Conservation (phyloP, 106 monocot species). For the Dioscorea dumetorum region DNA sequence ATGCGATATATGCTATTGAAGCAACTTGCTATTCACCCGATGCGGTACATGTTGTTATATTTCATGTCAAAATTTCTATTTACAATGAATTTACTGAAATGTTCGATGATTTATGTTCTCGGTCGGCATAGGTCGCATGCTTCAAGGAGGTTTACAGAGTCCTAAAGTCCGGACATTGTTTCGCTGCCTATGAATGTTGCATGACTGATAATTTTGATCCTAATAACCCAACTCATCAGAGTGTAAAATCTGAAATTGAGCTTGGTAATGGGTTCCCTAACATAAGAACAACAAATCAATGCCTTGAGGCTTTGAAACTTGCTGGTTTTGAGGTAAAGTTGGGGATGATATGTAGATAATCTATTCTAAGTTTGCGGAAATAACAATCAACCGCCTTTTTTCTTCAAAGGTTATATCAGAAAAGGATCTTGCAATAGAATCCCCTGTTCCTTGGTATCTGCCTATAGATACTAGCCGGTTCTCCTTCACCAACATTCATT, state of each 20-base stretch:
- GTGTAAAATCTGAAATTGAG: constrained; percentile 85
- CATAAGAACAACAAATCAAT: constrained; percentile 61
- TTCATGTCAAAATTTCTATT: neutral
- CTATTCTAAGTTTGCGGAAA: neutral
- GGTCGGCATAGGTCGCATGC: constrained; percentile 58
- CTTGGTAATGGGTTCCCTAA: constrained; percentile 95
- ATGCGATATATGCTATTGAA: constrained; percentile 97
- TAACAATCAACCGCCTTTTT: neutral
- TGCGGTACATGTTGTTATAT: constrained; percentile 33
- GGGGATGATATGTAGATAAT: neutral
- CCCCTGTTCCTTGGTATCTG: constrained; percentile 84
- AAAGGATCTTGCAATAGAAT: constrained; percentile 84
- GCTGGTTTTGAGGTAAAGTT: constrained; percentile 85
- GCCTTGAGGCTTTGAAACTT: constrained; percentile 76
- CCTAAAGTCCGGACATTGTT: constrained; percentile 86
- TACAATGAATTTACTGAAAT: neutral
- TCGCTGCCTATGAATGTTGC: constrained; percentile 99
- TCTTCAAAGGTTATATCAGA: constrained; percentile 62
- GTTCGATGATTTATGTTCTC: neutral
- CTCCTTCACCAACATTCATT: constrained; percentile 79
- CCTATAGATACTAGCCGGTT: constrained; percentile 72
- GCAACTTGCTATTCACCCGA: constrained; percentile 99
- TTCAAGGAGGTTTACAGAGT: constrained; percentile 90
- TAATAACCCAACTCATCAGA: constrained; percentile 63
- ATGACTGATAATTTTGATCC: constrained; percentile 82